These are phyloP conservation scores for Aureobasidium musti DNA, from an alignment of 2,329 filamentous ascomycete genomes.

Conservation along the genomic window DNA sequence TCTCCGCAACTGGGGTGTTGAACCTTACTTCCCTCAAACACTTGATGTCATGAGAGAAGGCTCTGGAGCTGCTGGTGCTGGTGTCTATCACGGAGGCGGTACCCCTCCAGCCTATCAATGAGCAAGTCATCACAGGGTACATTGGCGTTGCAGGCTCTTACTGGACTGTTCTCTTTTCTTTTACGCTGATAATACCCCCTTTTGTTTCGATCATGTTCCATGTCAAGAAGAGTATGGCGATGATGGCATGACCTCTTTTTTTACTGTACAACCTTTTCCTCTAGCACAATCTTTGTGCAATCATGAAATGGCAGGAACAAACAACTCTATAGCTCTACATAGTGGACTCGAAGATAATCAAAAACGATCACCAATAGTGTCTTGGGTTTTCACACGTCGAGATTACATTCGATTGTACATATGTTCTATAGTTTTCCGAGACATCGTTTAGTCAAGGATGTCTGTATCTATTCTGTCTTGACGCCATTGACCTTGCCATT, in stretches of 20 bases:
- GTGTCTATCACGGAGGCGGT: slow-evolving; percentile 29
- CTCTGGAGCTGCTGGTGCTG: slow-evolving; percentile 29
- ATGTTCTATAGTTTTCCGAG: not conserved
- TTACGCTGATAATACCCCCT: slow-evolving; percentile 22
- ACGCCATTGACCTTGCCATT: slow-evolving; percentile 13
- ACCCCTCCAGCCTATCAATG: slow-evolving; percentile 33
- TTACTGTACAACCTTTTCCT: not conserved
- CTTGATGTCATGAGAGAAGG: slow-evolving; percentile 52
- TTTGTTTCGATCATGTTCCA: not conserved
- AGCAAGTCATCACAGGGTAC: not conserved
- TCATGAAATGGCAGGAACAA: not conserved
- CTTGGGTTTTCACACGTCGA: not conserved
- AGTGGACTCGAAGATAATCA: not conserved
- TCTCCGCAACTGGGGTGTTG: slow-evolving; percentile 54
- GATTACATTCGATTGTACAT: slow-evolving; percentile 1
- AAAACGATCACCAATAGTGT: not conserved
- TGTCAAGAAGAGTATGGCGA: not conserved
- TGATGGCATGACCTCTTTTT: slow-evolving; percentile 18
- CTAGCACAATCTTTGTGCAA: not conserved
- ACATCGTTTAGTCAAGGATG: not conserved
- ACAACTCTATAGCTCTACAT: not conserved
- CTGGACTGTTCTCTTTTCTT: not conserved
- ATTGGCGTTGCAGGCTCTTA: not conserved
- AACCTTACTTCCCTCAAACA: slow-evolving; percentile 56
- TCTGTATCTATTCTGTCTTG: slow-evolving; percentile 15